These are phyloP conservation scores for Maudiozyma humilis DNA, from an alignment of 1,139 yeast genomes.

Conservation along the genomic window DNA sequence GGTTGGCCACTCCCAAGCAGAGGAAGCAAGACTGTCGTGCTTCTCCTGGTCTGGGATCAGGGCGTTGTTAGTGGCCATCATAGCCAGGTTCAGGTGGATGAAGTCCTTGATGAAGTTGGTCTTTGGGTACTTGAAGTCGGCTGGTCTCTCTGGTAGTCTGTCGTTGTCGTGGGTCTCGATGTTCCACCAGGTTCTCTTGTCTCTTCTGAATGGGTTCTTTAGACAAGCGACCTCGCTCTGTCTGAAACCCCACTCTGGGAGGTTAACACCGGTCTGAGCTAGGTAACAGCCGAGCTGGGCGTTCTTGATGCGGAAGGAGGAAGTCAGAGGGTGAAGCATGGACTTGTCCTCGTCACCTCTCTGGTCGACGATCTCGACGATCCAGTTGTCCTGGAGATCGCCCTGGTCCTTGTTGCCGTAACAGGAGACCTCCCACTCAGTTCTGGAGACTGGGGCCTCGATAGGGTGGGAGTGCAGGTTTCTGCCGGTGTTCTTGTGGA, in stretches of 20 bases:
- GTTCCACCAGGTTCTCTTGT: conserved; percentile 98
- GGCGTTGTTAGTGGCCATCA: conserved; percentile 98
- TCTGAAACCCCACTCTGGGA: conserved; percentile 98
- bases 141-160: conserved; percentile 61
- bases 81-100: conserved; percentile 85
- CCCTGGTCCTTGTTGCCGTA: conserved; percentile 85
- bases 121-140: conserved; percentile 68
- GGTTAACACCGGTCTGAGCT: conserved; percentile 66
- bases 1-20: conserved; percentile 99
- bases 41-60: conserved; percentile 89
- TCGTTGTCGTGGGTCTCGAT: conserved; percentile 78
- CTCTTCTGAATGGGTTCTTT: conserved; percentile 67
- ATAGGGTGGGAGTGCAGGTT: conserved; percentile 85
- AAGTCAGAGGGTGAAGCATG: conserved; percentile 79
- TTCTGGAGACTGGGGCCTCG: conserved; percentile 65
- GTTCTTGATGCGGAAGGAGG: conserved; percentile 73
- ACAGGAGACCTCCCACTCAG: conserved; percentile 79
- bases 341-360: conserved; percentile 57
- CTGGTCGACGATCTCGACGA: conserved; percentile 78
- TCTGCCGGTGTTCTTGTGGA: conserved; percentile 77
- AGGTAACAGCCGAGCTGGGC: conserved; percentile 72
- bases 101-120: conserved; percentile 84
- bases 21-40: conserved; percentile 82
- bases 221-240: conserved; percentile 94
- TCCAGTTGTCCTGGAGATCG: conserved; percentile 90